These are phyloP conservation scores for Asclepias syriaca DNA, from an alignment of 257 asterid genomes.

Conservation along the genomic window DNA sequence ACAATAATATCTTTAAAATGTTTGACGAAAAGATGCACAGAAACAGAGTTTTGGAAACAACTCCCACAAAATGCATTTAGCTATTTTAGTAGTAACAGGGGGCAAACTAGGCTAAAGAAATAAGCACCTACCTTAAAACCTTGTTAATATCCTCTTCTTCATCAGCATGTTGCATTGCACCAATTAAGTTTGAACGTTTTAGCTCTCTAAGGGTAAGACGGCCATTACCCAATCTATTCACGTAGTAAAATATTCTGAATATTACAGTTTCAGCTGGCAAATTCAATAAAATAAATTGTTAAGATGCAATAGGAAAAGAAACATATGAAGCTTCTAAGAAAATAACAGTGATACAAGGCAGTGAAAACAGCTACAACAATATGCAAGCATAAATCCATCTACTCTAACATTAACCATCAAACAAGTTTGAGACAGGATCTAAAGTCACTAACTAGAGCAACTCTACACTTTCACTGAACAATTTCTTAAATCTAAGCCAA, in stretches of 20 bases:
- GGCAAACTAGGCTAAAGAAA: neutral
- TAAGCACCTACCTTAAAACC: slow-evolving; percentile 68
- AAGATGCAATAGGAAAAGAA: slow-evolving; percentile 21
- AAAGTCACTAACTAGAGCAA: neutral
- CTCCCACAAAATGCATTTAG: neutral
- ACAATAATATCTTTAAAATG: neutral
- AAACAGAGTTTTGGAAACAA: neutral
- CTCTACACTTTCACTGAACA: neutral
- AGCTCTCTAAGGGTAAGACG: slow-evolving; percentile 93
- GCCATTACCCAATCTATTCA: slow-evolving; percentile 90
- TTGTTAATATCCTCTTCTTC: slow-evolving; percentile 99
- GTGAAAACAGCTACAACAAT: neutral
- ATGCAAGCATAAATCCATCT: neutral
- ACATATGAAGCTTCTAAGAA: slow-evolving; percentile 6
- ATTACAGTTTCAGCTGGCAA: slow-evolving; percentile 98
- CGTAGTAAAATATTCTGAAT: slow-evolving; percentile 96
- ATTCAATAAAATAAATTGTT: slow-evolving; percentile 40
- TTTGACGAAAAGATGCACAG: neutral
- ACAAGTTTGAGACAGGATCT: neutral
- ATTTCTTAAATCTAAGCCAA: neutral
- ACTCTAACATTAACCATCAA: neutral
- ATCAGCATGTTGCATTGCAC: slow-evolving; percentile 98
- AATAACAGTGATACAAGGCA: too few relatives aligned
- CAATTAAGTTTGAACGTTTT: slow-evolving; percentile 77
- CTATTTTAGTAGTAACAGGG: neutral